Conservation (phyloP, 192 early-diverging fungal genomes). For the Chytriomyces sp. region DNA sequence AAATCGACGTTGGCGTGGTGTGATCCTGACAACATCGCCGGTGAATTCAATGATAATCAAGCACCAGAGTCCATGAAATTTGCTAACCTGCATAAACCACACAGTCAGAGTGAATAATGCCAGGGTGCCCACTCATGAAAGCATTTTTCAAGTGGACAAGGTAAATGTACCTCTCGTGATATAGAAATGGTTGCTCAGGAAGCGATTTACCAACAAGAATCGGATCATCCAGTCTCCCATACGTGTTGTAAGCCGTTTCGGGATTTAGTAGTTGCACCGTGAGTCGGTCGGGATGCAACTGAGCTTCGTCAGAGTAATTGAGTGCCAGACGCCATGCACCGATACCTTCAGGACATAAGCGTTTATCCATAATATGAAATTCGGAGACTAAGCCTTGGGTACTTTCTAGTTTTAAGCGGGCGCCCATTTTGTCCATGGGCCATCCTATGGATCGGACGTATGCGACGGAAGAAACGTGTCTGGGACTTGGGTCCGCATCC, state of each 20-base stretch:
- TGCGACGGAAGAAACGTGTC: not conserved
- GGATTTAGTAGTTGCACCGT: conserved; percentile 2
- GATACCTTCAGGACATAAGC: not conserved
- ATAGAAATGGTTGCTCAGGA: conserved; percentile 20
- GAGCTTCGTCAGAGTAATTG: conserved; percentile 23
- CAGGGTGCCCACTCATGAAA: conserved; percentile 18
- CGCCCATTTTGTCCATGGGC: conserved; percentile 18
- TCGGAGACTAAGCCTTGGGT: not conserved
- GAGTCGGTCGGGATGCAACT: not conserved
- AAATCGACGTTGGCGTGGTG: conserved; percentile 26
- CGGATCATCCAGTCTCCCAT: conserved; percentile 21
- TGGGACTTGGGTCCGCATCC: not conserved
- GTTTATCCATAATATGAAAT: not conserved
- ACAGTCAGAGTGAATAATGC: conserved; percentile 30
- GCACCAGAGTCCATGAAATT: too few species aligned
- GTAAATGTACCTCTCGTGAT: conserved; percentile 21
- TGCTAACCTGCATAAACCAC: conserved; percentile 12
- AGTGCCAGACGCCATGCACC: conserved; percentile 26
- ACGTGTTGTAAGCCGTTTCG: conserved; percentile 3
- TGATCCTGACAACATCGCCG: too few species aligned
- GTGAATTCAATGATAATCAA: too few species aligned
- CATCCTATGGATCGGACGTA: conserved; percentile 29
- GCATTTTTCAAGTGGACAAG: conserved; percentile 9
- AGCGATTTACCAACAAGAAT: conserved; percentile 10
- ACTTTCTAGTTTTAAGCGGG: not conserved